A percentile compares a stretch with the other conserved stretches of the same genome.
Evolutionary conservation across 2,329 filamentous ascomycete species (phyloP).

Genomic region (Hysterium pulicare): DNA sequence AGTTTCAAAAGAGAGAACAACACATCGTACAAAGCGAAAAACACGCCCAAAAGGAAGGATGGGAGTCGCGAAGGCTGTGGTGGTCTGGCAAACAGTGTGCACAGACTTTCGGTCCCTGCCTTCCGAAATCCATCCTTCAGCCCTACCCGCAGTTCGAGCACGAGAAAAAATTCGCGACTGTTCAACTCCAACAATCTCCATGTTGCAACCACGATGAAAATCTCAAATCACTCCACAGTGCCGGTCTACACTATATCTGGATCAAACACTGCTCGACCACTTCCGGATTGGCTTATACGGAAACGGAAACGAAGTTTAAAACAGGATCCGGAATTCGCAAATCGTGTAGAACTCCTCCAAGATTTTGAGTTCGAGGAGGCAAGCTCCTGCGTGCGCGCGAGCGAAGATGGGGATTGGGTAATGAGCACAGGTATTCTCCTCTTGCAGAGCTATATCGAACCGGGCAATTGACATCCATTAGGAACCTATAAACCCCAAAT

Average conservation of each 20-base stretch:
- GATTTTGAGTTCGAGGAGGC: conserved; percentile 98
- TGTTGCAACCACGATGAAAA: conserved; percentile 60
- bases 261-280: conserved; percentile 76
- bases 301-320: conserved; percentile 89
- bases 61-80: too few relatives aligned
- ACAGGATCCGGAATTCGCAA: conserved; percentile 87
- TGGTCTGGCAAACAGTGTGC: too few relatives aligned
- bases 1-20: too few relatives aligned
- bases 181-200: too few relatives aligned
- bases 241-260: conserved; percentile 95
- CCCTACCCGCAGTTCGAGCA: conserved; percentile 9
- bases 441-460: not conserved
- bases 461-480: conserved; percentile 22
- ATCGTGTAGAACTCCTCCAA: conserved; percentile 89
- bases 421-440: conserved; percentile 75
- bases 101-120: too few relatives aligned
- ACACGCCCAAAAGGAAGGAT: too few relatives aligned
- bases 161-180: too few relatives aligned
- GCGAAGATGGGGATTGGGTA: conserved; percentile 94
- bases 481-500: conserved; percentile 76
- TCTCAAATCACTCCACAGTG: conserved; percentile 76
- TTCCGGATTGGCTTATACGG: conserved; percentile 93
- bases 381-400: conserved; percentile 82
- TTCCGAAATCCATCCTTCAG: too few relatives aligned
- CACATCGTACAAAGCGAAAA: too few relatives aligned